Evolutionary conservation across 2,329 filamentous ascomycete genomes (phyloP).

Genomic region (Pestalotiopsis fici): DNA sequence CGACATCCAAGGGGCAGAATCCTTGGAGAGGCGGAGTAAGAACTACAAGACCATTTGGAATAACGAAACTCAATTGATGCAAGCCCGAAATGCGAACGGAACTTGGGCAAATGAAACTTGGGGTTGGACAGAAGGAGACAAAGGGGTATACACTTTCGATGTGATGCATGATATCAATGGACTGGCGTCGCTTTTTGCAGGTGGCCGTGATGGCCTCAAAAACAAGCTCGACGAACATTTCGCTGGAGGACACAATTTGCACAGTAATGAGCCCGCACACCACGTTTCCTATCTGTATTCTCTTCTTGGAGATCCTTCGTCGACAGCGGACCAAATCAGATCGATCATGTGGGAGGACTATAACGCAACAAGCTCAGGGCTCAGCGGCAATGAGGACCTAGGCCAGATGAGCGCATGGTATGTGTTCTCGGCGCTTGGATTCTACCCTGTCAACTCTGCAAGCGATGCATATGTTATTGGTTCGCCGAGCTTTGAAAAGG

Average conservation of each 20-base stretch:
- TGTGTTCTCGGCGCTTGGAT: constrained; percentile 45
- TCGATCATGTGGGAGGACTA: constrained; percentile 40
- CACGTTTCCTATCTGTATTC: constrained; percentile 49
- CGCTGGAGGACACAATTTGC: constrained; percentile 44
- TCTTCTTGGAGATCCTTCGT: constrained; percentile 37
- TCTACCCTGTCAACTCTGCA: constrained; percentile 47
- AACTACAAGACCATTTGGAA: constrained; percentile 46
- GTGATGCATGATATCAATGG: constrained; percentile 46
- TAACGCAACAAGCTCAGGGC: constrained; percentile 44
- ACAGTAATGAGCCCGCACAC: constrained; percentile 48
- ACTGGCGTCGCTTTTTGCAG: constrained; percentile 39
- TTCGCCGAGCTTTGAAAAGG: constrained; percentile 45
- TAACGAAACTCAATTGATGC: constrained; percentile 44
- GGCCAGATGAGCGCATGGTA: constrained; percentile 54
- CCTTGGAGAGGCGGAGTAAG: constrained; percentile 34
- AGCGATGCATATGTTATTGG: constrained; percentile 46
- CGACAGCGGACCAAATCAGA: constrained; percentile 38
- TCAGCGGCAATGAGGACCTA: constrained; percentile 49
- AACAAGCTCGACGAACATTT: constrained; percentile 46
- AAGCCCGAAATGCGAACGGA: constrained; percentile 46
- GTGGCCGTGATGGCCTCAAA: constrained; percentile 35
- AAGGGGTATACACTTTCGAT: constrained; percentile 52
- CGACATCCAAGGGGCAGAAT: constrained; percentile 27
- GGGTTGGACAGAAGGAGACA: constrained; percentile 51
- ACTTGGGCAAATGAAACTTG: constrained; percentile 42